Percentiles rank a stretch among this genome's conserved stretches.
These are phyloP conservation scores for Lyophyllum atratum DNA, from an alignment of 768 basidiomycete species.

Conservation along the genomic window DNA sequence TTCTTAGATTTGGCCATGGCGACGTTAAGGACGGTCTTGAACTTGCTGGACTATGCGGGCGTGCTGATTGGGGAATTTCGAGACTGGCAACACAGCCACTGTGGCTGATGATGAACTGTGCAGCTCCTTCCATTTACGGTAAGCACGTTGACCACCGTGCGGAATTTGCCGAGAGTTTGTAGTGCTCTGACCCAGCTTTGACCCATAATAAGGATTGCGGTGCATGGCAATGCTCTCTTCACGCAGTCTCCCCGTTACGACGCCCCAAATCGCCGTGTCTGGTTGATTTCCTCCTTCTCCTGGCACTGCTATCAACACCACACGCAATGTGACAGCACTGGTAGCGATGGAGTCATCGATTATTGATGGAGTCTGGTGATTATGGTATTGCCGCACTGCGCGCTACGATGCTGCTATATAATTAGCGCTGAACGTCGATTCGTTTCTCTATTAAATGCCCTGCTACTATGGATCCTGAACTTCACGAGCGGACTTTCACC, in stretches of 20 bases:
- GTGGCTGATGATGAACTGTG: constrained; percentile 45
- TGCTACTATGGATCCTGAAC: constrained; percentile 8
- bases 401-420: neutral
- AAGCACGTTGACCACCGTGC: neutral
- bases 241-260: neutral
- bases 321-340: neutral
- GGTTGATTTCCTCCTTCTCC: neutral
- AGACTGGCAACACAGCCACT: constrained; percentile 39
- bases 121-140: constrained; percentile 26
- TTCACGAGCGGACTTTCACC: constrained; percentile 7
- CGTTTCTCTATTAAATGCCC: neutral
- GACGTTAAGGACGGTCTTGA: constrained; percentile 32
- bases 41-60: constrained; percentile 23
- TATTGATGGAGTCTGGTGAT: too few species aligned
- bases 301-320: neutral
- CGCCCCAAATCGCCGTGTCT: too few species aligned
- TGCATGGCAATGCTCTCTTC: neutral
- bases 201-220: neutral
- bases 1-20: constrained; percentile 99
- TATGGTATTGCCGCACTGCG: too few species aligned
- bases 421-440: neutral
- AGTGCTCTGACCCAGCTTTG: neutral
- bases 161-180: constrained; percentile 9
- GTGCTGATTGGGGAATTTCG: constrained; percentile 6
- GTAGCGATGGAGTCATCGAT: too few species aligned